Base-by-base conservation (phyloP, 2,329 filamentous ascomycete genomes). In the Sporothrix brasiliensis region DNA sequence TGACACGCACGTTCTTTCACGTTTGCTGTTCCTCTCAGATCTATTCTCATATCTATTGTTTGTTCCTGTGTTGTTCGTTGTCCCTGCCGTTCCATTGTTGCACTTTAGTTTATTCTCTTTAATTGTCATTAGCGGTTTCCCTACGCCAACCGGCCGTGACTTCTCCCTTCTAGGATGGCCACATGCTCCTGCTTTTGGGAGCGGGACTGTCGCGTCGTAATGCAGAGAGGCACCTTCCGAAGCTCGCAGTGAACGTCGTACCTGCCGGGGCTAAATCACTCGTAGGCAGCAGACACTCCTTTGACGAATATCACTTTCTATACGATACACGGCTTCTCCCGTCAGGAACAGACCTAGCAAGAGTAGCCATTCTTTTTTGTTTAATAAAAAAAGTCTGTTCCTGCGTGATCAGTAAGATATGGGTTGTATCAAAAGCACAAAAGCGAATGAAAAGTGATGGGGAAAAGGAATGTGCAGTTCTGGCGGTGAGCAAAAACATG, bases 401-500 rank as follows among this genome's bases (percentile, higher is more conserved):
- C 44, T 65, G 61, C 61, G 24, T 30, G 47, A 44, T 34, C 61
- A 50, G 60, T n/a, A 47, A 13, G 56, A 34, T 39, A 63, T 63
- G n/a, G 58, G 58, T 63, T 39, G 39, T 19, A 19, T 10, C n/a
- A 58, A 56, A 34, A 39, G 13, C 11, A 14, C 13, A 39, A 39
- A 66, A 52, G 21, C n/a, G 11, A 39, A 30, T 30, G 24, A 66
- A 52, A 34, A 27, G n/a, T 13, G 19, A 56, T 27, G 65, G 65
- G 19, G 65, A 67, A 34, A 34, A 67, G 44, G 24, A n/a, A 67
- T 53, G 30, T 16, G 49, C 30, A 44, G 30, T 67, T 67, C 65
- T 67, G 50, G 65, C 52, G 65, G 65, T 67, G 65, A 67, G 50
- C n/a, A 19, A 13, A 9, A 44, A 44, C 13, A 13, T 53, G 63